phyloP scores from a whole-genome alignment of 345 rosid genomes.

The Rhodamnia argentea region DNA sequence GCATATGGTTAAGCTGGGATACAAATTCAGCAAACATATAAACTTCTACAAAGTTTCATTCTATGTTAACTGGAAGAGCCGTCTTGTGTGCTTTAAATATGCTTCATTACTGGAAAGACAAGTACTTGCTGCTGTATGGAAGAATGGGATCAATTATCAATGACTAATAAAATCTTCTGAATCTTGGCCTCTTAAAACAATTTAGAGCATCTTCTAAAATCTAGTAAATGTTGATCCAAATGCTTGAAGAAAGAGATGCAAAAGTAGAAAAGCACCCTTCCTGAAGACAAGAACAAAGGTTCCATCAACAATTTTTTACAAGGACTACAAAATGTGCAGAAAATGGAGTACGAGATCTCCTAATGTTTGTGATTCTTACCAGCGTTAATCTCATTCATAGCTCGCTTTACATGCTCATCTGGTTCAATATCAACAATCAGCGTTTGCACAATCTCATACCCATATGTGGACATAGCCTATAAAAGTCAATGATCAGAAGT shows the following conservation, averaged over 20 bases:
- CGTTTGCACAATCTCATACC: slow-evolving; percentile 19
- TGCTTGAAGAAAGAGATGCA: not conserved
- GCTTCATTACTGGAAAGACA: not conserved
- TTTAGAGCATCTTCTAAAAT: not conserved
- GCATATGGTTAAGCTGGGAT: not conserved
- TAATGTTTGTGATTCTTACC: not conserved
- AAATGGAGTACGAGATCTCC: not conserved
- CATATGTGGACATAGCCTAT: slow-evolving; percentile 18
- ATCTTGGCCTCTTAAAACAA: not conserved
- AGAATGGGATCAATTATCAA: not conserved
- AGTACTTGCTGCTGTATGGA: not conserved
- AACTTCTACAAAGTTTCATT: not conserved
- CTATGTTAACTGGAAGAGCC: not conserved
- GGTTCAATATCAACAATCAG: slow-evolving; percentile 17
- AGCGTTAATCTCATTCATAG: slow-evolving; percentile 20
- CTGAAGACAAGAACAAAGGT: not conserved
- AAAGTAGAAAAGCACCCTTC: not conserved
- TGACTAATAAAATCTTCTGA: not conserved
- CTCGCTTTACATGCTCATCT: slow-evolving; percentile 19
- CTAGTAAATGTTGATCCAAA: not conserved
- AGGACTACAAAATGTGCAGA: not conserved
- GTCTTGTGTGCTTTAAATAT: not conserved
- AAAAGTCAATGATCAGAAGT: not conserved
- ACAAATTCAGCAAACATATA: not conserved
- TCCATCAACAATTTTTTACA: not conserved